Percentiles rank a stretch among this genome's conserved stretches.
Conservation (phyloP, 2,329 filamentous ascomycete species). For the Microsporum audouinii region DNA sequence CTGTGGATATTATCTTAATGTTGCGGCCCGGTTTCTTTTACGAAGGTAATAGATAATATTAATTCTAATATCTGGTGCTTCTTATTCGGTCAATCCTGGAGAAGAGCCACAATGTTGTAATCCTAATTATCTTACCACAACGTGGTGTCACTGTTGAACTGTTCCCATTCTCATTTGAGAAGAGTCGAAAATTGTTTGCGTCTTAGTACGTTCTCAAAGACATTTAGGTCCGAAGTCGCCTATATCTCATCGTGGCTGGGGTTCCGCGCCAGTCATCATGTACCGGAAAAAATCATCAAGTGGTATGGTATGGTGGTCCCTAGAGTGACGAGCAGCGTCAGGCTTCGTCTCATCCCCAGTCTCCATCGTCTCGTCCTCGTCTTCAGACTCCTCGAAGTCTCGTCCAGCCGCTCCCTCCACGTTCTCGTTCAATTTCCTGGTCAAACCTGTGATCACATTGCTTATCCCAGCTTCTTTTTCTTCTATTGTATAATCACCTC, state of each 20-base stretch:
- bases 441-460: conserved; percentile 61
- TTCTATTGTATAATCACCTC: conserved; percentile 59
- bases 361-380: conserved; percentile 37
- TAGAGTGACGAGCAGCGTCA: conserved; percentile 24
- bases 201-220: background rate
- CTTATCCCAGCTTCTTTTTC: conserved; percentile 56
- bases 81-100: background rate
- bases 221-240: background rate
- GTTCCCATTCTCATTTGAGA: no score
- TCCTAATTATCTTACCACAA: background rate
- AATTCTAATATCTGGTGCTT: background rate
- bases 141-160: background rate
- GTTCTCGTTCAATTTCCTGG: conserved; percentile 46
- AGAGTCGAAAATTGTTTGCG: no score
- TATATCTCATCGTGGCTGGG: conserved; percentile 9
- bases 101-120: background rate
- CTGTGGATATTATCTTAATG: background rate
- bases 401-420: conserved; percentile 36
- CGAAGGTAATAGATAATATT: background rate
- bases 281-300: conserved; percentile 40
- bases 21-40: conserved; percentile 2
- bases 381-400: conserved; percentile 46
- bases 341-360: conserved; percentile 27
- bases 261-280: conserved; percentile 38
- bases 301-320: conserved; percentile 25